Evolutionary conservation across 1,284 basidiomycete genomes (phyloP), one percentile per base, ranked within the genome.

Genomic region (Paramarasmius palmivorus): DNA sequence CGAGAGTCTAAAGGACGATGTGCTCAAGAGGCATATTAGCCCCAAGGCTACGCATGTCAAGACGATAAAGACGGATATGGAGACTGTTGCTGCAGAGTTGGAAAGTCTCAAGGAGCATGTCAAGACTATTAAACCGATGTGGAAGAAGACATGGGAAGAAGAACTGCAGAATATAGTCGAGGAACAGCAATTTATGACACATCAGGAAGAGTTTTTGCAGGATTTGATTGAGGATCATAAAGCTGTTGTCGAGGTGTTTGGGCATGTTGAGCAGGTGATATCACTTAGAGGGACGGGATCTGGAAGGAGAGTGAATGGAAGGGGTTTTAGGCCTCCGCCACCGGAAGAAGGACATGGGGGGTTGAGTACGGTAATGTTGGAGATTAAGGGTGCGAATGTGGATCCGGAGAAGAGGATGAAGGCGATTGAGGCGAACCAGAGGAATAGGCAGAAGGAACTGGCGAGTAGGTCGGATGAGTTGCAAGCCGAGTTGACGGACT

Each of bases 101-200:
- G 81, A 87, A 55, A 87, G 84, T 59, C 77, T 99, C 50, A 85
- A 87, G 61, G 84, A 88, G 59, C 93, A 96, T 67, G 90, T 98
- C 61, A 83, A 88, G 61, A 90, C 91, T 3, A 84, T 97, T 63
- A 95, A 92, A 65, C 95, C 96, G 47, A 92, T 92, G 79, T 99
- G 96, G 96, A 94, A 96, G 76, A 94, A 96, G 79, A 98, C 95
- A 22, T 99, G 96, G 96, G 92, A 93, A 63, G 86, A 92, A 64
- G 96, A 99, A 74, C 72, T 99, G 67, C 91, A 94, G 74, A 93
- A 94, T 61, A 95, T 99, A 56, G 92, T 98, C 42, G 95, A 98
- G 68, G 96, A 99, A 71, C 96, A 99, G 68, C 92, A 95, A 62
- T 91, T 97, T 74, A 76, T 98, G 51, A 87, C 84, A 10, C 92